Conservation (phyloP, 2,329 filamentous ascomycete genomes). For the Pyricularia sp. region DNA sequence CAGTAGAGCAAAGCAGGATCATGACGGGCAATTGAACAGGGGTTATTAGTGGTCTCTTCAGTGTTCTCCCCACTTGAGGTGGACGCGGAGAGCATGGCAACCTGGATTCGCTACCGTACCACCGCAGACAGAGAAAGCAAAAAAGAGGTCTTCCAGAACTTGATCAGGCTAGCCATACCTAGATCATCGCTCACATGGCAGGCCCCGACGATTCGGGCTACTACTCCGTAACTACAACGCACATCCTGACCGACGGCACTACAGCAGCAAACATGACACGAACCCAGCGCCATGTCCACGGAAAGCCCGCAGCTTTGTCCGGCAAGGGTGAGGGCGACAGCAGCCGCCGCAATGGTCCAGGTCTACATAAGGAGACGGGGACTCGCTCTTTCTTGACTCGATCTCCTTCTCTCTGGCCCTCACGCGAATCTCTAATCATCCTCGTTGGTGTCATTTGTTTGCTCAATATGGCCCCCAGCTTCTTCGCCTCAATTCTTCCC, state of each 20-base stretch:
- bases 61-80: no score
- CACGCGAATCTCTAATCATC: not conserved
- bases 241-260: not conserved
- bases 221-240: not conserved
- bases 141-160: not conserved
- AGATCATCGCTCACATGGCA: not conserved
- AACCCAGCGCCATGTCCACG: not conserved
- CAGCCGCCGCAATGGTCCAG: no score
- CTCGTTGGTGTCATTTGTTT: slow-evolving; percentile 1
- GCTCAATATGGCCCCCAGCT: slow-evolving; percentile 4
- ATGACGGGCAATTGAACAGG: not conserved
- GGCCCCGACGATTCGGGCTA: not conserved
- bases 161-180: not conserved
- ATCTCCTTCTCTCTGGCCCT: not conserved
- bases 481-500: slow-evolving; percentile 4
- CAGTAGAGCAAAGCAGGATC: not conserved
- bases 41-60: not conserved
- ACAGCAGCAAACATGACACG: not conserved
- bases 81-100: no score
- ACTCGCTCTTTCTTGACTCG: not conserved
- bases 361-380: not conserved
- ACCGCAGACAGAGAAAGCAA: no score
- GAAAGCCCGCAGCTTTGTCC: not conserved
- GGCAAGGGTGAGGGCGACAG: not conserved
- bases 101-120: no score